A percentile compares a stretch with the other conserved stretches of the same genome.
Evolutionary conservation across 2,329 filamentous ascomycete species (phyloP).

Genomic region (Cytospora piceicola): DNA sequence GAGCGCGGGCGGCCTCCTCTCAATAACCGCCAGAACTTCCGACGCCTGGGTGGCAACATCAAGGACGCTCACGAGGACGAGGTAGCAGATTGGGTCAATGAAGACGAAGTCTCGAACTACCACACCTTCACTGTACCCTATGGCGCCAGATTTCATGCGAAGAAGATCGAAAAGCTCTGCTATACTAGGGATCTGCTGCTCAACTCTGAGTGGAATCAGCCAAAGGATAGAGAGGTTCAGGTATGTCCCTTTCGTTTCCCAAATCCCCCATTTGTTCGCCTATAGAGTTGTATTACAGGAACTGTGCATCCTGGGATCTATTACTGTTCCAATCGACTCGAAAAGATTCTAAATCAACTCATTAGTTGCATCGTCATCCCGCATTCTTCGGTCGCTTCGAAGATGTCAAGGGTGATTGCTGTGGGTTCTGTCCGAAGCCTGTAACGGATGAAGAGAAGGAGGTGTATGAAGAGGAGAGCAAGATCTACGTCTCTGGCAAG

Average conservation of each 20-base stretch:
- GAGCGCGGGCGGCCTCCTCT: constrained; percentile 72
- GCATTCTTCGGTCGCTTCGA: constrained; percentile 79
- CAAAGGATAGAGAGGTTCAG: constrained; percentile 70
- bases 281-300: too few species aligned
- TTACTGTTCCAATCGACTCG: too few species aligned
- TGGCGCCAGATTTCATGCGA: constrained; percentile 63
- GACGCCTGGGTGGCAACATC: constrained; percentile 67
- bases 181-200: constrained; percentile 81
- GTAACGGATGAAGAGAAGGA: constrained; percentile 72
- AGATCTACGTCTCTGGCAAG: constrained; percentile 75
- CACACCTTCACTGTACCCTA: constrained; percentile 77
- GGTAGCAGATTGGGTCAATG: constrained; percentile 79
- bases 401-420: constrained; percentile 80
- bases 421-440: constrained; percentile 74
- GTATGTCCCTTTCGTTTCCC: too few species aligned
- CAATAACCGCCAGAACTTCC: constrained; percentile 43
- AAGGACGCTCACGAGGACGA: constrained; percentile 80
- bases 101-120: constrained; percentile 78
- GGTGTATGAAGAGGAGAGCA: constrained; percentile 70
- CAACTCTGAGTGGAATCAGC: constrained; percentile 85
- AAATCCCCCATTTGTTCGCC: too few species aligned
- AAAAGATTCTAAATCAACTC: too few species aligned
- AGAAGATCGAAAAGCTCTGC: constrained; percentile 78
- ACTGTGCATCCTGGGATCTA: too few species aligned
- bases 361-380: constrained; percentile 76